A percentile compares a stretch with the other conserved stretches of the same genome.
Conservation (phyloP, 2,329 filamentous ascomycete species). For the Bipolaris victoriae region DNA sequence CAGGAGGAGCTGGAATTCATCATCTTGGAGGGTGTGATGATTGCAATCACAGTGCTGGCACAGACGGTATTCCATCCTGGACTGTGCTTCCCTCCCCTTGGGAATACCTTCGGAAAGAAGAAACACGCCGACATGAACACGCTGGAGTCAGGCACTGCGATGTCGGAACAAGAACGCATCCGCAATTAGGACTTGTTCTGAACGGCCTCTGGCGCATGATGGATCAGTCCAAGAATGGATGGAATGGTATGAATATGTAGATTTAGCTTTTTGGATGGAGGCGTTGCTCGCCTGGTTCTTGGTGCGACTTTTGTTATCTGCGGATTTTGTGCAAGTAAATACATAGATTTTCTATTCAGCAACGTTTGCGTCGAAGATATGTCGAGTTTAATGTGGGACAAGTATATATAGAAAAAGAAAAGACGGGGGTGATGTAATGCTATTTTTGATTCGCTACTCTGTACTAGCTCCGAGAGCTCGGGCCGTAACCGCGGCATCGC, state of each 20-base stretch:
- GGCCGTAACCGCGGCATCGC: conserved; percentile 6
- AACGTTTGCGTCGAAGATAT: background rate
- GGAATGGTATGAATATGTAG: background rate
- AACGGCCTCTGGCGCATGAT: background rate
- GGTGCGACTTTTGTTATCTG: background rate
- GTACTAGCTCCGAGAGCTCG: conserved; percentile 12
- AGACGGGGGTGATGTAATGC: conserved; percentile 4
- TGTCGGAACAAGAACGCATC: conserved; percentile 5
- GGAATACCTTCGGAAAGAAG: conserved; percentile 16
- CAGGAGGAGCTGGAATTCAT: conserved; percentile 57
- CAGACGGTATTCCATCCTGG: conserved; percentile 56
- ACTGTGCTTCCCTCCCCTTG: conserved; percentile 33
- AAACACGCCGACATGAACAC: conserved; percentile 2
- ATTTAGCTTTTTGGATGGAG: background rate
- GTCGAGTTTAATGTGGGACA: background rate
- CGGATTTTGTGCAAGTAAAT: background rate
- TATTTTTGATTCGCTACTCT: background rate
- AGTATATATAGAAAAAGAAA: background rate
- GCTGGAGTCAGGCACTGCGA: conserved; percentile 13
- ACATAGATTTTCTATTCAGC: background rate
- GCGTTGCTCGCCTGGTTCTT: background rate
- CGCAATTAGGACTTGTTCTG: background rate
- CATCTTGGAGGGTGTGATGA: conserved; percentile 59
- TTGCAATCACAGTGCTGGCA: conserved; percentile 51
- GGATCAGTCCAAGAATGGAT: background rate